A percentile compares a stretch with the other conserved stretches of the same genome.
These are phyloP conservation scores for Komagataella populi DNA, from an alignment of 805 yeast species.

Conservation along the genomic window DNA sequence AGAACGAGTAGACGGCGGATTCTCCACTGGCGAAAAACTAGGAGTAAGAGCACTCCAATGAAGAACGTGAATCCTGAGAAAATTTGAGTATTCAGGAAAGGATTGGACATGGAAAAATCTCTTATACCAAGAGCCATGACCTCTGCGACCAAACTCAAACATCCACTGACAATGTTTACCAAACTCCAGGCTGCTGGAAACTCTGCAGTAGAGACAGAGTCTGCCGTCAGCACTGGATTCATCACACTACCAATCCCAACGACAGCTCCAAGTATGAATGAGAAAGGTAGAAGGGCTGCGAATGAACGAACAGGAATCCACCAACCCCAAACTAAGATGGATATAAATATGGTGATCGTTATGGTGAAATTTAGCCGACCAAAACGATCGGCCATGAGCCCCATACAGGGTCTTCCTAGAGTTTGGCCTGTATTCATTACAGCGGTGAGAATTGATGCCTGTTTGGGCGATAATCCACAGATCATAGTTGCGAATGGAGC, in stretches of 20 bases:
- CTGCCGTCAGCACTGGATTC: slow-evolving; percentile 16
- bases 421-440: slow-evolving; percentile 31
- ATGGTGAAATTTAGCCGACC: slow-evolving; percentile 35
- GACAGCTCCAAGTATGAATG: slow-evolving; percentile 27
- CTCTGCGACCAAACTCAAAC: slow-evolving; percentile 15
- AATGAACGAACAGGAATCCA: slow-evolving; percentile 25
- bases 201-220: slow-evolving; percentile 11
- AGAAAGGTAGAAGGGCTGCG: slow-evolving; percentile 22
- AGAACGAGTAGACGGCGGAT: slow-evolving; percentile 22
- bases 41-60: slow-evolving; percentile 25
- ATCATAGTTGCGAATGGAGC: slow-evolving; percentile 30
- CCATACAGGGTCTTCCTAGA: slow-evolving; percentile 36
- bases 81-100: slow-evolving; percentile 46
- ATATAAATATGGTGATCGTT: slow-evolving; percentile 18
- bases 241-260: slow-evolving; percentile 28
- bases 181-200: slow-evolving; percentile 17
- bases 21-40: slow-evolving; percentile 38
- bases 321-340: slow-evolving; percentile 26
- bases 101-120: slow-evolving; percentile 12
- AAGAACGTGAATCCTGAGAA: slow-evolving; percentile 39
- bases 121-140: slow-evolving; percentile 15
- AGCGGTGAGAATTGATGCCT: slow-evolving; percentile 32
- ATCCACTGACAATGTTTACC: slow-evolving; percentile 12
- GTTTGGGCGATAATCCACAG: slow-evolving; percentile 25
- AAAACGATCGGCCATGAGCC: slow-evolving; percentile 25